Evolutionary conservation across 1,139 yeast genomes (phyloP), one percentile per base, ranked within the genome.

Genomic region (Magnusiomyces suaveolens): DNA sequence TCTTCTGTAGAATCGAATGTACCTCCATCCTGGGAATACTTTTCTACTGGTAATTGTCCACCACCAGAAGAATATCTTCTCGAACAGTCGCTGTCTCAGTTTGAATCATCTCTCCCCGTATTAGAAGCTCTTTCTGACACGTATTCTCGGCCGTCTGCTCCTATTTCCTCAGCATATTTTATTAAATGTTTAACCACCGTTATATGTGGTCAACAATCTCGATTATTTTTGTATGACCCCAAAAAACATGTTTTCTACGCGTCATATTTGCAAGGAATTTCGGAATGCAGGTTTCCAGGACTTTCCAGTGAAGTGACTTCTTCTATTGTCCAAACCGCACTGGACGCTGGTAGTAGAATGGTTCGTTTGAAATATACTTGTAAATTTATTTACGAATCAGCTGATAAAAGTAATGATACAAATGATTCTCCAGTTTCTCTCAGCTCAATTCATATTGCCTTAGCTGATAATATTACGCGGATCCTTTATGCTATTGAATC

Each of bases 401-500:
- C 53, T n/a, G 43, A 26, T 3, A 20, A 58, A 10, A n/a, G 12
- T 8, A 12, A 29, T 29, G 25, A 29, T 8, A 29, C 36, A 8
- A 12, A 12, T 8, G 12, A 29, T 29, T 29, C 12, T 29, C 36
- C 36, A 12, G 12, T 6, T 12, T 29, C 36, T 29, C 56, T 59
- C 1, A 60, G 60, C 16, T 59, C 67, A 2, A 58, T 67, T 23
- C 57, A 64, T 39, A 56, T 64, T 21, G 65, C 71, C 10, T 62
- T 68, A 44, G 65, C 67, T 1, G 57, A 63, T 43, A 63, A 68
- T 51, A 56, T 68, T 14, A 61, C 20, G 53, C 56, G 38, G 6
- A n/a, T 38, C 20, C 43, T 38, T 16, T 38, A 38, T 38, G 43
- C 20, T 18, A 38, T 38, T 38, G 50, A 43, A 20, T 25, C 47